Conservation (phyloP, 306 rosid genomes). For the Alnus rubra region DNA sequence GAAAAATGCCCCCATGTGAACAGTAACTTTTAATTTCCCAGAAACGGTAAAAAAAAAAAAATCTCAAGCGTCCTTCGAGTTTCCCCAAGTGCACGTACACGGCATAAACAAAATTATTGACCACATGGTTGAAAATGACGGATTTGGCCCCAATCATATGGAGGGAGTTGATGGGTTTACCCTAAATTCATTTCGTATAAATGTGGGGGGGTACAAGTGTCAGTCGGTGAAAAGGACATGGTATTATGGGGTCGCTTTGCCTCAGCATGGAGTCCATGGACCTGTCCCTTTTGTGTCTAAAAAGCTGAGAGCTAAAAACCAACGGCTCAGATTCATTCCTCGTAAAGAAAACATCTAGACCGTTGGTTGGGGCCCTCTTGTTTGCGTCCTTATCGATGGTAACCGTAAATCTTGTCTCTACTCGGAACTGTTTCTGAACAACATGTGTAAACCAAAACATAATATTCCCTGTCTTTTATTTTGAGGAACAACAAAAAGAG, state of each 20-base stretch:
- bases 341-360: constrained; percentile 10
- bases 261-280: constrained; percentile 43
- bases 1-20: neutral
- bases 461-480: neutral
- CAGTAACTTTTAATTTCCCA: too few species aligned
- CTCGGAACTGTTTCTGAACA: neutral
- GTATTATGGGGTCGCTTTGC: constrained; percentile 44
- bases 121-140: too few species aligned
- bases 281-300: constrained; percentile 43
- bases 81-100: too few species aligned
- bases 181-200: too few species aligned
- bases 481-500: constrained; percentile 23
- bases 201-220: too few species aligned
- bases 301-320: constrained; percentile 33
- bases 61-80: too few species aligned
- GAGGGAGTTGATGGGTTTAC: too few species aligned
- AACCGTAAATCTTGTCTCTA: constrained; percentile 26
- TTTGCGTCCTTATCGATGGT: constrained; percentile 25
- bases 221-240: constrained; percentile 31
- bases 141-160: too few species aligned
- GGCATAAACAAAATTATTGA: too few species aligned
- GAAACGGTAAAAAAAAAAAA: too few species aligned
- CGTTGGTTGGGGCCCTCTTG: constrained; percentile 11
- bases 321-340: constrained; percentile 28
- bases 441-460: neutral